phyloP scores from a whole-genome alignment of 192 early-diverging fungal species.

The Linnemannia elongata region DNA sequence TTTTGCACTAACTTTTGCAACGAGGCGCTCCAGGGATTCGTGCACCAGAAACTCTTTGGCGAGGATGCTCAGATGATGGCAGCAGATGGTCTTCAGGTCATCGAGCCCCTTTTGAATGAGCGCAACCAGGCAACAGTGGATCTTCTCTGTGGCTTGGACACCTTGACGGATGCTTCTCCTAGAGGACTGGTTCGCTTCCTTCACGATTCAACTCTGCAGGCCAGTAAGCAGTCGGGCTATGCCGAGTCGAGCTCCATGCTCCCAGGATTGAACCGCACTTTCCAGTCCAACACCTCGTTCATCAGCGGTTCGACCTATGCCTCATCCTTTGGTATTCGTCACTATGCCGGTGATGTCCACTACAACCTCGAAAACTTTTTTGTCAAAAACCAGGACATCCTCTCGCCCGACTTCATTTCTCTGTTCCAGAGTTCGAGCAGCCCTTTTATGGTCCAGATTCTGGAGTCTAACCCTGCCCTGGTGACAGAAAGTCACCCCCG shows the following conservation, averaged over 20 bases:
- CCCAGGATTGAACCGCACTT: slow-evolving; percentile 58
- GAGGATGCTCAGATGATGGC: slow-evolving; percentile 56
- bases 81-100: slow-evolving; percentile 22
- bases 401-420: slow-evolving; percentile 87
- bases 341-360: slow-evolving; percentile 78
- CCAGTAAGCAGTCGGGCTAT: slow-evolving; percentile 57
- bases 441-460: slow-evolving; percentile 79
- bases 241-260: slow-evolving; percentile 64
- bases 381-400: slow-evolving; percentile 81
- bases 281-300: slow-evolving; percentile 62
- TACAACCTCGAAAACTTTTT: slow-evolving; percentile 85
- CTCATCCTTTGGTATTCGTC: slow-evolving; percentile 78
- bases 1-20: slow-evolving; percentile 80
- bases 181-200: slow-evolving; percentile 49
- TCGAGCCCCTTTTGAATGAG: slow-evolving; percentile 42
- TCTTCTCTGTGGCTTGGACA: slow-evolving; percentile 58
- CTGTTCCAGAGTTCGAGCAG: slow-evolving; percentile 81
- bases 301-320: slow-evolving; percentile 55
- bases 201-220: slow-evolving; percentile 46
- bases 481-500: slow-evolving; percentile 81
- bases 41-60: slow-evolving; percentile 69
- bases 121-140: slow-evolving; percentile 63
- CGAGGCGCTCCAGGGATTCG: slow-evolving; percentile 77
- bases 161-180: slow-evolving; percentile 43
- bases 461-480: slow-evolving; percentile 77